Evolutionary conservation across 1,284 basidiomycete genomes (phyloP).

Genomic region (Lignosus rhinocerotis): DNA sequence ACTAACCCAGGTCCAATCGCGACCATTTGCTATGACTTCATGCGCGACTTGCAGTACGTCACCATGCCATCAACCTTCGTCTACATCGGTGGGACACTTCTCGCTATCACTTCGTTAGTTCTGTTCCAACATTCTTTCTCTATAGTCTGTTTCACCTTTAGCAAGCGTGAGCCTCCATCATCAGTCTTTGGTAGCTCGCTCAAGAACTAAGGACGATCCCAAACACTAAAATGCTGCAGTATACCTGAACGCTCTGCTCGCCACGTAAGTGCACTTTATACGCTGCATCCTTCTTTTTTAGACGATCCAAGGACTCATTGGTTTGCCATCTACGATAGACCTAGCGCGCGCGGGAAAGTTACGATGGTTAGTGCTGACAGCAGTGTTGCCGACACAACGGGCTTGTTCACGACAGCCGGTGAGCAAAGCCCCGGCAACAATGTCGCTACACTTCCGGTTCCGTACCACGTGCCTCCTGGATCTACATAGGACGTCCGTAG

Average conservation of each 20-base stretch:
- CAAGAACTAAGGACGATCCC: not conserved
- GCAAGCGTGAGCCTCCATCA: not conserved
- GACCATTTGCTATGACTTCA: not conserved
- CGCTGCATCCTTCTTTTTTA: not conserved
- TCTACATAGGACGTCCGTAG: too few relatives aligned
- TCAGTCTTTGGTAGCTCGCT: not conserved
- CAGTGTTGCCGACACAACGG: too few relatives aligned
- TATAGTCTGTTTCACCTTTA: not conserved
- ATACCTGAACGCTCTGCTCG: not conserved
- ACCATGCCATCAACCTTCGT: not conserved
- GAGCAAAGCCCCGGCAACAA: too few relatives aligned
- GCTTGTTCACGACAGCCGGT: too few relatives aligned
- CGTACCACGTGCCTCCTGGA: too few relatives aligned
- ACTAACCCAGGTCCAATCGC: not conserved
- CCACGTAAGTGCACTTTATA: not conserved
- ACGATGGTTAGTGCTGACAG: not conserved
- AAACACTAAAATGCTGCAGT: not conserved
- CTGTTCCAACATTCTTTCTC: not conserved
- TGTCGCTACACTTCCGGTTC: too few relatives aligned
- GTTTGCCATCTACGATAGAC: not conserved
- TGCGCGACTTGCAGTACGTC: not conserved
- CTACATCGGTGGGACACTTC: not conserved
- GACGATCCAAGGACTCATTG: not conserved
- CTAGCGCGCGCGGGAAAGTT: not conserved
- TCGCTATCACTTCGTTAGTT: not conserved